Evolutionary conservation across 768 basidiomycete genomes (phyloP).

Genomic region (Hygrophorus pudorinus): DNA sequence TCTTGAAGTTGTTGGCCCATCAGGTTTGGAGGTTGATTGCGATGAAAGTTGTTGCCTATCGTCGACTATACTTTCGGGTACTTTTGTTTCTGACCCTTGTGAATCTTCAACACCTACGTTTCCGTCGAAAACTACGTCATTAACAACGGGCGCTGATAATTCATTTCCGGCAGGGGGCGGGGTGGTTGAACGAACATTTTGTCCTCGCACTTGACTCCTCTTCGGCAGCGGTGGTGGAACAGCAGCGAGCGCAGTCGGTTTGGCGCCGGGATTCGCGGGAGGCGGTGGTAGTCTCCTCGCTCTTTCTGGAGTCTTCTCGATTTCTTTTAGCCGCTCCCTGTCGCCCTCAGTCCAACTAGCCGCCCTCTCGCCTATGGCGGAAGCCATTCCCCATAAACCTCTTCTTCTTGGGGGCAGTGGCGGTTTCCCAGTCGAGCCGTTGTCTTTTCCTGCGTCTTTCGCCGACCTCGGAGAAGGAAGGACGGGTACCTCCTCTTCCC

Average conservation of each 20-base stretch:
- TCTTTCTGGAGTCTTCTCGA: slow-evolving; percentile 14
- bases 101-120: too few species aligned
- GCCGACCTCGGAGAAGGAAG: slow-evolving; percentile 23
- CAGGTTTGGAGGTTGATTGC: too few species aligned
- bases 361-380: slow-evolving; percentile 49
- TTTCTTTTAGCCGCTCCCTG: slow-evolving; percentile 12
- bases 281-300: slow-evolving; percentile 23
- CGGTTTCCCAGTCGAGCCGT: slow-evolving; percentile 29
- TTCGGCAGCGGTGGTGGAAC: slow-evolving; percentile 43
- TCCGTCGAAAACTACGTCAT: too few species aligned
- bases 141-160: not conserved
- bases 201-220: slow-evolving; percentile 30
- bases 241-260: slow-evolving; percentile 12
- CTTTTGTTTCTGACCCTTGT: too few species aligned
- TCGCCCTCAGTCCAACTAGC: slow-evolving; percentile 40
- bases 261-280: slow-evolving; percentile 18
- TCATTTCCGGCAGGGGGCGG: not conserved
- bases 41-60: too few species aligned
- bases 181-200: not conserved
- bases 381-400: slow-evolving; percentile 61
- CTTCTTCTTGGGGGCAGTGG: slow-evolving; percentile 54
- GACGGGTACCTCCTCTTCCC: slow-evolving; percentile 66
- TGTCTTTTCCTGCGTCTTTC: slow-evolving; percentile 10
- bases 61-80: too few species aligned
- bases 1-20: too few species aligned